Evolutionary conservation across 2,329 filamentous ascomycete species (phyloP).

Genomic region (Apiospora koreana): DNA sequence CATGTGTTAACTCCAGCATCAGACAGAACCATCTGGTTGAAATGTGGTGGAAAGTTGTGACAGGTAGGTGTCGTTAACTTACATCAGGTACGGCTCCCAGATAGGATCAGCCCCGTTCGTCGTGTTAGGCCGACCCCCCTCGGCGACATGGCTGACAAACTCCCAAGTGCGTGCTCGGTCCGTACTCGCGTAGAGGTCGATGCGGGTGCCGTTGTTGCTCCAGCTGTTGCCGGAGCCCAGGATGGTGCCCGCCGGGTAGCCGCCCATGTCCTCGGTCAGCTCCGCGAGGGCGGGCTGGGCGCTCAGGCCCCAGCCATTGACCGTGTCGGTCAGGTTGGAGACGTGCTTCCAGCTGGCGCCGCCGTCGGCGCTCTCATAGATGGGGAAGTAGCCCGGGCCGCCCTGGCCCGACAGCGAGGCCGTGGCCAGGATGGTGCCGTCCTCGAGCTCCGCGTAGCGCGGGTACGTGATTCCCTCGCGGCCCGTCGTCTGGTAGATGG

Average conservation of each 20-base stretch:
- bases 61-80: conserved; percentile 11
- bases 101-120: conserved; percentile 66
- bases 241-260: conserved; percentile 61
- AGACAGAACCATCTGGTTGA: background rate
- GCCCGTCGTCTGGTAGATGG: conserved; percentile 17
- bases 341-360: conserved; percentile 62
- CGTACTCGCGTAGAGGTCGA: conserved; percentile 66
- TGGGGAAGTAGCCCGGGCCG: conserved; percentile 45
- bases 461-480: conserved; percentile 26
- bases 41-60: no score
- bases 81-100: conserved; percentile 69
- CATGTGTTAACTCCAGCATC: background rate
- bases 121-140: conserved; percentile 58
- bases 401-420: conserved; percentile 19
- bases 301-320: conserved; percentile 63
- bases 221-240: conserved; percentile 60
- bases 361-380: conserved; percentile 50
- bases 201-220: conserved; percentile 61
- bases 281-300: conserved; percentile 71
- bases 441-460: conserved; percentile 33
- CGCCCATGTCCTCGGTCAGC: conserved; percentile 56
- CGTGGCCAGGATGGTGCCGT: conserved; percentile 49
- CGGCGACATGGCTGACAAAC: conserved; percentile 64
- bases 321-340: conserved; percentile 62
- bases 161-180: conserved; percentile 64